Percentiles rank a stretch among this genome's conserved stretches.
These are phyloP conservation scores for Trichaptum fuscoviolaceum DNA, from an alignment of 768 basidiomycete species.

Conservation along the genomic window DNA sequence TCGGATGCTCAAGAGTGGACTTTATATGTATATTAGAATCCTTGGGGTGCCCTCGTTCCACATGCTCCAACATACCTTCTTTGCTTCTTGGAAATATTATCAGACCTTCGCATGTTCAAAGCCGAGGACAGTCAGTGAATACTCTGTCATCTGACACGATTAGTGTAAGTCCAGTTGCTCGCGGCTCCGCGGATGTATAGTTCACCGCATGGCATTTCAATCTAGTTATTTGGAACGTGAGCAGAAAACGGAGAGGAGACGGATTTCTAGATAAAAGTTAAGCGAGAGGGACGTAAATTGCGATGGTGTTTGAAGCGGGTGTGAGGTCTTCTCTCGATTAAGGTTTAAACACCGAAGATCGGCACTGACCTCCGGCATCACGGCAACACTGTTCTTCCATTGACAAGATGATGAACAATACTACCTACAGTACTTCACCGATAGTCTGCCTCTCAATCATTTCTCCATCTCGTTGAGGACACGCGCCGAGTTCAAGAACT, in stretches of 20 bases:
- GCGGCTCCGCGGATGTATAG: not conserved
- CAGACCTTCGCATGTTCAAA: not conserved
- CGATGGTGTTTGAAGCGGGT: not conserved
- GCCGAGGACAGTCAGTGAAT: not conserved
- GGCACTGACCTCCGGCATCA: too few relatives aligned
- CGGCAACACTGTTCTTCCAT: too few relatives aligned
- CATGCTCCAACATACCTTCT: not conserved
- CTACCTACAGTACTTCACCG: too few relatives aligned
- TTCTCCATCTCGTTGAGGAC: slow-evolving; percentile 45
- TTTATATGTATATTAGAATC: not conserved
- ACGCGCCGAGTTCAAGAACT: slow-evolving; percentile 35
- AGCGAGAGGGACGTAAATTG: not conserved
- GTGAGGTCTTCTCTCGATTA: not conserved
- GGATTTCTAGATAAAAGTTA: not conserved
- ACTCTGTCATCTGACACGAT: not conserved
- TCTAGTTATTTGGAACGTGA: not conserved
- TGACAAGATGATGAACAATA: too few relatives aligned
- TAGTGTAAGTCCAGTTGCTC: not conserved
- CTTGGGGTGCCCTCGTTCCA: not conserved
- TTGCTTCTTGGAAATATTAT: not conserved
- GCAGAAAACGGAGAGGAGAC: not conserved
- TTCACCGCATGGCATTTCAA: not conserved
- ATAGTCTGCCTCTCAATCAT: slow-evolving; percentile 15
- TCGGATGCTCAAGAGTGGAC: not conserved
- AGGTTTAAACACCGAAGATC: not conserved